These are phyloP conservation scores for Sordariomycetes sp. DNA, from an alignment of 2,329 filamentous ascomycete genomes.

Conservation along the genomic window DNA sequence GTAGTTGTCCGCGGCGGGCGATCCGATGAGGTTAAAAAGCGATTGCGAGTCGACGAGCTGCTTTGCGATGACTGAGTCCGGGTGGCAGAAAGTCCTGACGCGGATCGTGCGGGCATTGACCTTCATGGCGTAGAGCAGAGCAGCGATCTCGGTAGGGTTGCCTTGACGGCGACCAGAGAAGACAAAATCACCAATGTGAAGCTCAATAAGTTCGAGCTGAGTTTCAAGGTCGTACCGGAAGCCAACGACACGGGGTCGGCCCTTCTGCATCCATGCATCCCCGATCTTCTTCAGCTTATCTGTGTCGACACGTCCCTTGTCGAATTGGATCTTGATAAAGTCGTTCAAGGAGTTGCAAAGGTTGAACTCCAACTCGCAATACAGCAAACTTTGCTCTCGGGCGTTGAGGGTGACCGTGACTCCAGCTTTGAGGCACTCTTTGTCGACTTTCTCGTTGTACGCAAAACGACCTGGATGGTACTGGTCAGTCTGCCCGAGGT, in stretches of 20 bases:
- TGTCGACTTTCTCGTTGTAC: too few species aligned
- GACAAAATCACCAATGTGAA: constrained; percentile 42
- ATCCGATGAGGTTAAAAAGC: constrained; percentile 39
- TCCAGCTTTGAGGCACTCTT: constrained; percentile 18
- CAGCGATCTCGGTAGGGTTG: constrained; percentile 31
- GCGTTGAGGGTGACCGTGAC: constrained; percentile 43
- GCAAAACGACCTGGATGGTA: constrained; percentile 21
- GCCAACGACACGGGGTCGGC: constrained; percentile 43
- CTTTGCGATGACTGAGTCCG: constrained; percentile 48
- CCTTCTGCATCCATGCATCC: constrained; percentile 41
- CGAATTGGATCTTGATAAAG: constrained; percentile 43
- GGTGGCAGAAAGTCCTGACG: constrained; percentile 47
- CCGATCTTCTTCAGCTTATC: constrained; percentile 41
- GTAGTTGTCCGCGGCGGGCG: constrained; percentile 30
- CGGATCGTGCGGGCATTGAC: constrained; percentile 42
- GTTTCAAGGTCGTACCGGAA: constrained; percentile 54
- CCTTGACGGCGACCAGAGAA: constrained; percentile 39
- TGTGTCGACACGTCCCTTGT: constrained; percentile 43
- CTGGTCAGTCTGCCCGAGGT: constrained; percentile 24
- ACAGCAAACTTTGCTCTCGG: constrained; percentile 48
- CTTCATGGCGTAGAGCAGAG: constrained; percentile 42
- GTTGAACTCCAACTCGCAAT: constrained; percentile 49
- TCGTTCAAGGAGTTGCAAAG: constrained; percentile 40
- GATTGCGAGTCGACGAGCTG: constrained; percentile 45
- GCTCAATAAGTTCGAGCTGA: constrained; percentile 43